These are phyloP conservation scores for Ophiostoma montium DNA, from an alignment of 2,329 filamentous ascomycete genomes.

Conservation along the genomic window DNA sequence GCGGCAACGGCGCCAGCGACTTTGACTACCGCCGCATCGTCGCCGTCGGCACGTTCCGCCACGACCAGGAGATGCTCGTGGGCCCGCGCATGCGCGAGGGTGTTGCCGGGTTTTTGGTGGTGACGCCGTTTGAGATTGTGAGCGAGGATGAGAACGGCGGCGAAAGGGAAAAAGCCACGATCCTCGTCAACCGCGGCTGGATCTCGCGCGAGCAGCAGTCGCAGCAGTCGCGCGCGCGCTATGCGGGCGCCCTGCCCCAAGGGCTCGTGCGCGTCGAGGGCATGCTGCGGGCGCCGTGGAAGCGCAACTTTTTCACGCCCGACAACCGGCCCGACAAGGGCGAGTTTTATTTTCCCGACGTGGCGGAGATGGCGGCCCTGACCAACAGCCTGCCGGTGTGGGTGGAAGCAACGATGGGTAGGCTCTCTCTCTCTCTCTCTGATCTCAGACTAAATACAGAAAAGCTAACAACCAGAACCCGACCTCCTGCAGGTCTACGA, in stretches of 20 bases:
- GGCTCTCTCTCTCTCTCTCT: conserved; percentile 4
- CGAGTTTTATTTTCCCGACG: conserved; percentile 92
- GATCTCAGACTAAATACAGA: neutral
- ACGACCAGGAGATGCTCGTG: conserved; percentile 93
- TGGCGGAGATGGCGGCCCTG: conserved; percentile 74
- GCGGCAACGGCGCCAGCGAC: conserved; percentile 21
- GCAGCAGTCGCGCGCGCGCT: conserved; percentile 47
- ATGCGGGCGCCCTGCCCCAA: conserved; percentile 48
- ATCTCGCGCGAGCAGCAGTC: conserved; percentile 61
- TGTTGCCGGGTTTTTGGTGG: conserved; percentile 76
- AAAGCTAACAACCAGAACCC: conserved; percentile 58
- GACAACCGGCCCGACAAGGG: conserved; percentile 70
- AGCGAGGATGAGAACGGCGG: conserved; percentile 9
- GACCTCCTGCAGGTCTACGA: conserved; percentile 65
- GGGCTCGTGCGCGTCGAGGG: conserved; percentile 72
- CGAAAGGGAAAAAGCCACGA: conserved; percentile 24
- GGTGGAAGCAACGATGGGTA: conserved; percentile 93
- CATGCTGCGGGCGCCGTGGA: conserved; percentile 75
- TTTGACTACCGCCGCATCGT: conserved; percentile 86
- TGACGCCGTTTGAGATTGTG: conserved; percentile 68
- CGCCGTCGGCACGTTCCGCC: conserved; percentile 58
- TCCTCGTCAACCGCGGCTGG: conserved; percentile 87
- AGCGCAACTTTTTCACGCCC: conserved; percentile 97
- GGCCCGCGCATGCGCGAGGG: conserved; percentile 83
- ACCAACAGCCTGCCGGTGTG: conserved; percentile 78